Percentiles rank a stretch among this genome's conserved stretches.
Evolutionary conservation across 106 monocot genomes (phyloP).

Genomic region (Allium sativum): DNA sequence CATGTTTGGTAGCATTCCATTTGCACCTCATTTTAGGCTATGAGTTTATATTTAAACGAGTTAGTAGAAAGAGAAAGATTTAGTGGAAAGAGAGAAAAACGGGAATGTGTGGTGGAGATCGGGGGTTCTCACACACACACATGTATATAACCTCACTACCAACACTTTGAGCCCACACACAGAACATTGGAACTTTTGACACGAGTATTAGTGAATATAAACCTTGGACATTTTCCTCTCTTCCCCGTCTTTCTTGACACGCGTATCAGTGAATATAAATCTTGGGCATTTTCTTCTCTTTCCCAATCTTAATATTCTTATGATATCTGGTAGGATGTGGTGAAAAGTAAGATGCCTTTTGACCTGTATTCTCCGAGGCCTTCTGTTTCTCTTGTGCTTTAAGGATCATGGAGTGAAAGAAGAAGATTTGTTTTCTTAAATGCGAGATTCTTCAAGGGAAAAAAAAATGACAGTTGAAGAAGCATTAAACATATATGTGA

Average conservation of each 20-base stretch:
- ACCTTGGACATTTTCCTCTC: too few species aligned
- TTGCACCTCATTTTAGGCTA: too few species aligned
- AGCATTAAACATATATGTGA: conserved; percentile 7
- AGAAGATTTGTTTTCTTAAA: conserved; percentile 6
- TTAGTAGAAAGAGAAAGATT: too few species aligned
- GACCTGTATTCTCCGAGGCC: conserved; percentile 5
- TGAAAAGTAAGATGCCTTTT: conserved; percentile 10
- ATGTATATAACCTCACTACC: conserved; percentile 9
- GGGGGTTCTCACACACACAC: too few species aligned
- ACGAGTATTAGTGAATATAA: too few species aligned
- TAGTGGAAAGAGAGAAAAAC: too few species aligned
- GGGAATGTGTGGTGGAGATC: too few species aligned
- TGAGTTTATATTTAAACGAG: too few species aligned
- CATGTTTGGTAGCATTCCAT: too few species aligned
- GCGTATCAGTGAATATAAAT: conserved; percentile 9
- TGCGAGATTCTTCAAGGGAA: background rate
- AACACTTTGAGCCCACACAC: conserved; percentile 1
- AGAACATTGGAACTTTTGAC: conserved; percentile 1
- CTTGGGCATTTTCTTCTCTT: background rate
- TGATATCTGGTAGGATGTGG: conserved; percentile 11
- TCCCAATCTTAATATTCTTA: conserved; percentile 11
- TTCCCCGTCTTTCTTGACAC: conserved; percentile 2
- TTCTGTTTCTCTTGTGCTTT: background rate
- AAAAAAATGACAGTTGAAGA: background rate
- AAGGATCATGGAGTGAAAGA: background rate